These are phyloP conservation scores for Solanum chiquidenum DNA, from an alignment of 257 asterid genomes.

Conservation along the genomic window DNA sequence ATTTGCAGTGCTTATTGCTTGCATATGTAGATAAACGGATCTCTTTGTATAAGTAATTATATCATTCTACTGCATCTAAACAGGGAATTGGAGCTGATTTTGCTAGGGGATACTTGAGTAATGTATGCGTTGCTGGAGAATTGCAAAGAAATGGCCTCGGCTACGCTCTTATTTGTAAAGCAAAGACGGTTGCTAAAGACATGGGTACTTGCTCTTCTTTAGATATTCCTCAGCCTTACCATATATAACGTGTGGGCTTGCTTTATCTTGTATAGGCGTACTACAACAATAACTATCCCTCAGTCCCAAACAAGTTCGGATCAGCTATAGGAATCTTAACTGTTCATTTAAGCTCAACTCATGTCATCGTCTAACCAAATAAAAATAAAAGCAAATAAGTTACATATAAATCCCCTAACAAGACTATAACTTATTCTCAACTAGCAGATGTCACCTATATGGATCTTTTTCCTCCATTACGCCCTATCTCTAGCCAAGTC, in stretches of 20 bases:
- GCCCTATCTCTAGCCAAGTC: background rate
- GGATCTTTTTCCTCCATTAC: background rate
- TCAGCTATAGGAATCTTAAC: background rate
- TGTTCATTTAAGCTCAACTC: background rate
- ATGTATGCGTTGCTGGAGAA: slow-evolving; percentile 85
- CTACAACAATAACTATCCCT: background rate
- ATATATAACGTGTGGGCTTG: background rate
- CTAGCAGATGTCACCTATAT: background rate
- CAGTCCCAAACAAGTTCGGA: background rate
- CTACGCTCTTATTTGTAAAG: slow-evolving; percentile 50
- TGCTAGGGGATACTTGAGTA: slow-evolving; percentile 85
- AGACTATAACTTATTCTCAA: background rate
- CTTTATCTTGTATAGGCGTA: background rate
- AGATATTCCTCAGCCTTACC: background rate
- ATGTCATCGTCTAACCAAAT: background rate
- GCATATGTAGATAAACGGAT: background rate
- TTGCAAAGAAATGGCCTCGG: slow-evolving; percentile 81
- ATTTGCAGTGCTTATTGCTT: background rate
- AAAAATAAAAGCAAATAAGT: background rate
- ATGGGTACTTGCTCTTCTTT: slow-evolving; percentile 43
- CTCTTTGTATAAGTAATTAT: background rate
- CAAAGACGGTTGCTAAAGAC: slow-evolving; percentile 59
- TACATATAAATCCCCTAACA: background rate
- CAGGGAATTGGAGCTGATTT: slow-evolving; percentile 88
- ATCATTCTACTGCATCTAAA: slow-evolving; percentile 7